Conservation (phyloP, 345 rosid genomes). For the Syzygium aqueum region DNA sequence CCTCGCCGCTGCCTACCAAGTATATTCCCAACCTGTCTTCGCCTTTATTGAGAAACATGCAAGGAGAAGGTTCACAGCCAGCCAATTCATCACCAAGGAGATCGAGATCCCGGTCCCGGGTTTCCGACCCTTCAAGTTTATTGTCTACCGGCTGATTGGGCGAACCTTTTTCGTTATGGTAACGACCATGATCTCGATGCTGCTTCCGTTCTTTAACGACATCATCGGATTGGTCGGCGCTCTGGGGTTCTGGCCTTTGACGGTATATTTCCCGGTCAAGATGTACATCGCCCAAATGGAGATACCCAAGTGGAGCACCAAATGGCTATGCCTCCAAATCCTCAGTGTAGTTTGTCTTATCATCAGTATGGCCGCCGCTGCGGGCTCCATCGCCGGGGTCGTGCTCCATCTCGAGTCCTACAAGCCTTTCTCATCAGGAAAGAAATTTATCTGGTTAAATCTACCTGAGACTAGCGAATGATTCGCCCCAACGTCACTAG, state of each 20-base stretch:
- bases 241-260: conserved; percentile 81
- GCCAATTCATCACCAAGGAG: conserved; percentile 41
- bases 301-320: conserved; percentile 65
- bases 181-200: conserved; percentile 72
- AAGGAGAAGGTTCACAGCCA: conserved; percentile 36
- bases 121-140: conserved; percentile 31
- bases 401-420: too few species aligned
- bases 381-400: conserved; percentile 36
- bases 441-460: too few species aligned
- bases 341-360: conserved; percentile 64
- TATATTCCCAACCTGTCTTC: conserved; percentile 74
- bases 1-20: conserved; percentile 81
- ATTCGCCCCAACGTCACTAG: too few species aligned
- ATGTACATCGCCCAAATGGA: conserved; percentile 68
- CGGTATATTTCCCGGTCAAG: conserved; percentile 82
- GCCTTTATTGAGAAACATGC: conserved; percentile 59
- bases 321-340: conserved; percentile 65
- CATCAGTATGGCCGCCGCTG: conserved; percentile 58
- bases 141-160: conserved; percentile 67
- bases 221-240: conserved; percentile 80
- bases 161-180: conserved; percentile 59
- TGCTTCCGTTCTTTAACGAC: conserved; percentile 71
- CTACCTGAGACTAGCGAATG: too few species aligned
- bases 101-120: conserved; percentile 36
- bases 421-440: too few species aligned